These are phyloP conservation scores for Dichotomocladium elegans DNA, from an alignment of 371 early-diverging fungal genomes.

Conservation along the genomic window DNA sequence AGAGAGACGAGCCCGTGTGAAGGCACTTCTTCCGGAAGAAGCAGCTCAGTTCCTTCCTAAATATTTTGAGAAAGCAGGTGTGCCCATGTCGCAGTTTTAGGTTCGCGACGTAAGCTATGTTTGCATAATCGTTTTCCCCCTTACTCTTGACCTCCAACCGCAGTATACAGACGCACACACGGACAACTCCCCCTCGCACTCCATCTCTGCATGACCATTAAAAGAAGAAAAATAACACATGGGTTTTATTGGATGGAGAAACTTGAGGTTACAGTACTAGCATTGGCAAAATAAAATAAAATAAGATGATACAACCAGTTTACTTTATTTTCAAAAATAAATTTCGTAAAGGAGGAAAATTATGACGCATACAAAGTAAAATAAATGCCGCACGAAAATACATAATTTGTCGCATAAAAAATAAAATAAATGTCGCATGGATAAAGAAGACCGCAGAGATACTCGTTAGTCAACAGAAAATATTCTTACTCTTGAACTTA, in stretches of 20 bases:
- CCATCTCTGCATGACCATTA: neutral
- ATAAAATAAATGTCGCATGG: too few relatives aligned
- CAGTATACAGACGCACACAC: neutral
- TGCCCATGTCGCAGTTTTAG: slow-evolving; percentile 28
- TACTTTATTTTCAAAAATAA: too few relatives aligned
- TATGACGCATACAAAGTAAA: too few relatives aligned
- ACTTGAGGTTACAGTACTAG: neutral
- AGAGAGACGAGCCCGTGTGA: slow-evolving; percentile 24
- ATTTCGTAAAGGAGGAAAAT: too few relatives aligned
- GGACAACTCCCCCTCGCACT: neutral
- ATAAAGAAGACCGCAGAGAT: too few relatives aligned
- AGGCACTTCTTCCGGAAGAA: slow-evolving; percentile 15
- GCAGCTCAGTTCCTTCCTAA: slow-evolving; percentile 30
- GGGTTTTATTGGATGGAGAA: too few relatives aligned
- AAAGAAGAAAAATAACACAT: too few relatives aligned
- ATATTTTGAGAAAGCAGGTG: slow-evolving; percentile 33
- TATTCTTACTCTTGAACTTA: too few relatives aligned
- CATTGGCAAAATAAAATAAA: neutral
- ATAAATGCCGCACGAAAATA: too few relatives aligned
- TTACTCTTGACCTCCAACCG: neutral
- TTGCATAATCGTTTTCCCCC: neutral
- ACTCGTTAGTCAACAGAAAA: too few relatives aligned
- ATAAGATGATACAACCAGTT: neutral
- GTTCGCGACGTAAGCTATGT: neutral
- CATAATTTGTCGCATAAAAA: too few relatives aligned